phyloP scores from a whole-genome alignment of 441 rosid genomes.

The Manihot esculenta region DNA sequence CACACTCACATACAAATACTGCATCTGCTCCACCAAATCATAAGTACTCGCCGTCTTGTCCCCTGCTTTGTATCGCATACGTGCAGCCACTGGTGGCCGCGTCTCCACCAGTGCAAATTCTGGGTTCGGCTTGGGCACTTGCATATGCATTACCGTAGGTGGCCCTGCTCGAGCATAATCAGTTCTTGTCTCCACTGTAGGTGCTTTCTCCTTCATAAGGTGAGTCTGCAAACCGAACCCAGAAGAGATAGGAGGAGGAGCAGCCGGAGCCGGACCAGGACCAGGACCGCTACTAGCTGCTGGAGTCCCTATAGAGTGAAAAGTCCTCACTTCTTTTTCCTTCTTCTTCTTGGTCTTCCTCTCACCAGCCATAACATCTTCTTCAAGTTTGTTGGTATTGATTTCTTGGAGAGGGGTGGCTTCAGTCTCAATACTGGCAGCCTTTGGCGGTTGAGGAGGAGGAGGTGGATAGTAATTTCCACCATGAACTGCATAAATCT shows the following conservation, averaged over 20 bases:
- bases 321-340: slow-evolving; percentile 52
- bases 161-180: slow-evolving; percentile 60
- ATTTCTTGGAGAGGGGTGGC: slow-evolving; percentile 39
- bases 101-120: slow-evolving; percentile 73
- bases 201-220: slow-evolving; percentile 35
- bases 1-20: slow-evolving; percentile 49
- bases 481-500: slow-evolving; percentile 42
- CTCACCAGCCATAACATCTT: slow-evolving; percentile 23
- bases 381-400: slow-evolving; percentile 29
- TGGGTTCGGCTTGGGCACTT: slow-evolving; percentile 64
- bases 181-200: slow-evolving; percentile 54
- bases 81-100: slow-evolving; percentile 76
- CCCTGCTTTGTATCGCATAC: slow-evolving; percentile 56
- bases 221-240: slow-evolving; percentile 23
- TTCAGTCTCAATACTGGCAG: slow-evolving; percentile 17
- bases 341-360: slow-evolving; percentile 42
- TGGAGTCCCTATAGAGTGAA: slow-evolving; percentile 65
- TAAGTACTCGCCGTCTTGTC: slow-evolving; percentile 59
- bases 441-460: slow-evolving; percentile 12
- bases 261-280: slow-evolving; percentile 31
- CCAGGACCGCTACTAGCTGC: slow-evolving; percentile 20
- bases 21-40: slow-evolving; percentile 60
- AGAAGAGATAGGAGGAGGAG: slow-evolving; percentile 31
- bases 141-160: slow-evolving; percentile 60
- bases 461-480: slow-evolving; percentile 16